Percentiles rank a stretch among this genome's conserved stretches.
These are phyloP conservation scores for Gymnopilus dilepis DNA, from an alignment of 768 basidiomycete species.

Conservation along the genomic window DNA sequence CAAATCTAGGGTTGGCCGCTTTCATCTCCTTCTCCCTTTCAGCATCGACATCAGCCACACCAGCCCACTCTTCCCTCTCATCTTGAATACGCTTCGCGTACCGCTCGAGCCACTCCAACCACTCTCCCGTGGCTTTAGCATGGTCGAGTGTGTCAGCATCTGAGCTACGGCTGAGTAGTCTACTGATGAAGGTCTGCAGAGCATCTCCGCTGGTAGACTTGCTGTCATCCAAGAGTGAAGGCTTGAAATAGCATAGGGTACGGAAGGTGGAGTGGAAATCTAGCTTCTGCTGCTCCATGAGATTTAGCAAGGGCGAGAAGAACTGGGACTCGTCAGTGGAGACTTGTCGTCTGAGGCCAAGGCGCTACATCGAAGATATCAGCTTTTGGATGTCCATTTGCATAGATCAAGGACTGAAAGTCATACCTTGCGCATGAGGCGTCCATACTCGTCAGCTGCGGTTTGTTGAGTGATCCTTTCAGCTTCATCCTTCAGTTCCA, in stretches of 20 bases:
- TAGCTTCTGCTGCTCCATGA: conserved; percentile 75
- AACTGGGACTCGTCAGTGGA: conserved; percentile 63
- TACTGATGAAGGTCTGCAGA: conserved; percentile 48
- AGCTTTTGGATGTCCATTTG: not conserved
- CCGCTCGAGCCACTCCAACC: conserved; percentile 65
- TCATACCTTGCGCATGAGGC: conserved; percentile 69
- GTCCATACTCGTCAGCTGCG: conserved; percentile 67
- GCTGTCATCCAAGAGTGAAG: conserved; percentile 30
- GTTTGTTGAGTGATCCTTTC: conserved; percentile 63
- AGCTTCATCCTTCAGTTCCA: conserved; percentile 63
- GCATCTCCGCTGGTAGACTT: conserved; percentile 2
- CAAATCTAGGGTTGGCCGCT: conserved; percentile 85
- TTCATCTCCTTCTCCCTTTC: conserved; percentile 57
- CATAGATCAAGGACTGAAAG: not conserved
- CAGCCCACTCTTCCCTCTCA: conserved; percentile 54
- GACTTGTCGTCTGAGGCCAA: conserved; percentile 69
- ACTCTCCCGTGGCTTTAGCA: conserved; percentile 52
- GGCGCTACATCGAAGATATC: conserved; percentile 52
- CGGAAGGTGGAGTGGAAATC: conserved; percentile 93
- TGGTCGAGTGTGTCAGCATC: conserved; percentile 50
- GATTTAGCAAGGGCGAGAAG: conserved; percentile 69
- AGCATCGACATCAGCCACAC: conserved; percentile 44
- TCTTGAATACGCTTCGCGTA: conserved; percentile 64
- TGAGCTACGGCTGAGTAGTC: conserved; percentile 52
- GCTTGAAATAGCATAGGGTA: conserved; percentile 64